These are phyloP conservation scores for Rhododendron griersonianum DNA, from an alignment of 148 eudicot genomes.

Conservation along the genomic window DNA sequence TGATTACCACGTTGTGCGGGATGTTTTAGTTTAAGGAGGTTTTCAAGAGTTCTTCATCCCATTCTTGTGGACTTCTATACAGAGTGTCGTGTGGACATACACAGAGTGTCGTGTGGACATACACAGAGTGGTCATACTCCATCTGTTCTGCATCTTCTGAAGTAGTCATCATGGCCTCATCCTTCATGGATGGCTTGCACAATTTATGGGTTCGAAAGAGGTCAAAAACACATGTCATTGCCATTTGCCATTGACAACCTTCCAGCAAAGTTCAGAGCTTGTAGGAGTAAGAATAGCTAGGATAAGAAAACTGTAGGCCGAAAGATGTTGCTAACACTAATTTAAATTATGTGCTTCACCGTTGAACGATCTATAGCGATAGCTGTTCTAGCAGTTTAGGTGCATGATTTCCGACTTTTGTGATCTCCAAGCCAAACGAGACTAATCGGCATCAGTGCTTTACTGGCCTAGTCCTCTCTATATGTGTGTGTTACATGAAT, in stretches of 20 bases:
- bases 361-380: background rate
- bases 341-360: background rate
- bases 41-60: background rate
- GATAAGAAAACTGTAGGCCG: background rate
- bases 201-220: background rate
- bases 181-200: background rate
- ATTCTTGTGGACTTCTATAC: background rate
- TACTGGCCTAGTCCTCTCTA: background rate
- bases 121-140: background rate
- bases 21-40: background rate
- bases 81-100: background rate
- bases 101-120: background rate
- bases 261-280: background rate
- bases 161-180: background rate
- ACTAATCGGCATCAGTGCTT: background rate
- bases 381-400: background rate
- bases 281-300: background rate
- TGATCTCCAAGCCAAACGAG: background rate
- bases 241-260: background rate
- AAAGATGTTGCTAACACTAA: background rate
- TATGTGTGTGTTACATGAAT: background rate
- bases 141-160: background rate
- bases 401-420: background rate
- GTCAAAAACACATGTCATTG: background rate
- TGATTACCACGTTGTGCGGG: background rate